Conservation (phyloP, 768 basidiomycete species). For the Boletus reticulatus region DNA sequence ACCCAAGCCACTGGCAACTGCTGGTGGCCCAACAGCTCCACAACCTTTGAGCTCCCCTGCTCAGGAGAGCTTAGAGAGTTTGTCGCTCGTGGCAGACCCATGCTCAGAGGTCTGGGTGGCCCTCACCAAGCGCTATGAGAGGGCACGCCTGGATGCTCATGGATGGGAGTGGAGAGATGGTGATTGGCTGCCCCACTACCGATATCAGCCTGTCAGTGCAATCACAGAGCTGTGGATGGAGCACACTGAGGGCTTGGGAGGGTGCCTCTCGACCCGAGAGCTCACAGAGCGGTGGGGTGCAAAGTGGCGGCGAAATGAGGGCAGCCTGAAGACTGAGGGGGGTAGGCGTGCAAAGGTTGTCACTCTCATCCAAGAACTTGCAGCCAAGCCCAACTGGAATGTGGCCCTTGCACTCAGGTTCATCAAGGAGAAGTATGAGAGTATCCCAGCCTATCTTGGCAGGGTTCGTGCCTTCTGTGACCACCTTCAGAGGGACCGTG, state of each 20-base stretch:
- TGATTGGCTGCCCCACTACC: conserved; percentile 28
- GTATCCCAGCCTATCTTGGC: not conserved
- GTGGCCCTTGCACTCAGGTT: not conserved
- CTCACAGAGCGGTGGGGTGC: not conserved
- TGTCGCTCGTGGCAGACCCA: not conserved
- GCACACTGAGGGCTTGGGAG: conserved; percentile 25
- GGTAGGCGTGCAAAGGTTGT: not conserved
- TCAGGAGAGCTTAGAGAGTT: too few species aligned
- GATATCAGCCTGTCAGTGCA: conserved; percentile 6
- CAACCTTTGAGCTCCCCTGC: too few species aligned
- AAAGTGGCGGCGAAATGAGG: not conserved
- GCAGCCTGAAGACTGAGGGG: not conserved
- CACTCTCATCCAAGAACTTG: not conserved
- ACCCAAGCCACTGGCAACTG: too few species aligned
- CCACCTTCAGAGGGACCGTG: not conserved
- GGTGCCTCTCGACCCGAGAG: conserved; percentile 15
- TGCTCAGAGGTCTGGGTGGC: not conserved
- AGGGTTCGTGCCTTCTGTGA: not conserved
- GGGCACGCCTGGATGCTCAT: conserved; percentile 16
- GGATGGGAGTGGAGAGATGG: conserved; percentile 23
- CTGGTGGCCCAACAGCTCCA: too few species aligned
- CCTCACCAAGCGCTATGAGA: not conserved
- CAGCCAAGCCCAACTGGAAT: conserved; percentile 1
- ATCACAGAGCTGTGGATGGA: conserved; percentile 32
- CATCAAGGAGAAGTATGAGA: conserved; percentile 2